phyloP scores from a whole-genome alignment of 306 rosid species.

The Malus sieversii region DNA sequence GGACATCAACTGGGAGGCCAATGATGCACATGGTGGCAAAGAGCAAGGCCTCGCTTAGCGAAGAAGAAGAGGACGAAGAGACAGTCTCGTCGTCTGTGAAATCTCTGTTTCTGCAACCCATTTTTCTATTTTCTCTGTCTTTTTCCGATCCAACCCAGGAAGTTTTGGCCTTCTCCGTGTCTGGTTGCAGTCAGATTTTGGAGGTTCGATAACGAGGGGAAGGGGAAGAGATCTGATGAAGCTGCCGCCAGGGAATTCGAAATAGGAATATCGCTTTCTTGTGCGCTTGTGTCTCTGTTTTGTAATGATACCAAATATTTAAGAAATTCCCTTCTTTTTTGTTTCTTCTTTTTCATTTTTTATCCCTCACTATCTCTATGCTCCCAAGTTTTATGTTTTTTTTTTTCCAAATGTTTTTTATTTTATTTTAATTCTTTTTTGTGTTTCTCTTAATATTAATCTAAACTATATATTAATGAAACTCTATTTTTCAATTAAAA shows the following conservation, averaged over 20 bases:
- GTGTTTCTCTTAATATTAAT: too few species aligned
- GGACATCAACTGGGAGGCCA: constrained; percentile 76
- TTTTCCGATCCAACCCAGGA: constrained; percentile 7
- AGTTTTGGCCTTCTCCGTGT: neutral
- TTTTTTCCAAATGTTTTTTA: too few species aligned
- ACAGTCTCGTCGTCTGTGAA: constrained; percentile 24
- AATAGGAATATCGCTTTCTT: neutral
- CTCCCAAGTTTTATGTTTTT: neutral
- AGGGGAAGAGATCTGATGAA: constrained; percentile 1
- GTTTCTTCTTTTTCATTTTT: neutral
- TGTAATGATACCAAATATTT: neutral
- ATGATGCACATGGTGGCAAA: constrained; percentile 66
- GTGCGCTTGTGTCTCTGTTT: neutral
- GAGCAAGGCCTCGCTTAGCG: constrained; percentile 55
- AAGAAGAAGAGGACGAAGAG: constrained; percentile 28
- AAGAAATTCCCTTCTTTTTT: neutral
- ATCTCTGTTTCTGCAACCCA: constrained; percentile 60
- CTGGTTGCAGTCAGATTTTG: neutral
- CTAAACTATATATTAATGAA: too few species aligned
- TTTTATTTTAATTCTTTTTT: too few species aligned
- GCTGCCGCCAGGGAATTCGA: neutral
- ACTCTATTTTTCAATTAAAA: too few species aligned
- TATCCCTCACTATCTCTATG: neutral
- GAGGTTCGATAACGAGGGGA: neutral
- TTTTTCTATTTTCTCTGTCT: constrained; percentile 2